These are phyloP conservation scores for Mortierella antarctica DNA, from an alignment of 192 early-diverging fungal genomes.

Conservation along the genomic window DNA sequence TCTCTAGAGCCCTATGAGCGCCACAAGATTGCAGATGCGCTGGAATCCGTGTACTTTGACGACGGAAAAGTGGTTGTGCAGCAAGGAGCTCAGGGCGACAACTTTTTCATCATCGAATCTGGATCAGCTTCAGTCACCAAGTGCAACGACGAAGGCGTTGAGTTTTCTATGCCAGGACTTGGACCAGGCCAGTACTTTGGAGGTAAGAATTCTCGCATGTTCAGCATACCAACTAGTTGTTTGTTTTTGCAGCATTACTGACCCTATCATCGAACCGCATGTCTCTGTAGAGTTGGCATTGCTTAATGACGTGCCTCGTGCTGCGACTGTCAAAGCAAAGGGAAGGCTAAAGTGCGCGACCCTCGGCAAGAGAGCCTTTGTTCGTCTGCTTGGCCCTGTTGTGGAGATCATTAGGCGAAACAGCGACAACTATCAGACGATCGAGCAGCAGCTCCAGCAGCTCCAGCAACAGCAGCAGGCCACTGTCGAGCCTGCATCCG, in stretches of 20 bases:
- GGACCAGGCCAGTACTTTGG: slow-evolving; percentile 96
- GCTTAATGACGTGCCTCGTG: slow-evolving; percentile 93
- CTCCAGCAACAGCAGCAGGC: slow-evolving; percentile 42
- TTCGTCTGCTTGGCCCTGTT: slow-evolving; percentile 92
- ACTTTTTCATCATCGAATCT: slow-evolving; percentile 96
- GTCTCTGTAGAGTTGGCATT: slow-evolving; percentile 86
- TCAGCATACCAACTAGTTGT: not conserved
- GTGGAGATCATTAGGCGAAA: slow-evolving; percentile 97
- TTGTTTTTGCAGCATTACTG: slow-evolving; percentile 21
- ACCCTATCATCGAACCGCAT: slow-evolving; percentile 1
- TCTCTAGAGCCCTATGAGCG: slow-evolving; percentile 96
- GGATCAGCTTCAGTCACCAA: slow-evolving; percentile 89
- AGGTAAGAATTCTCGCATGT: slow-evolving; percentile 60
- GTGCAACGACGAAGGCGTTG: slow-evolving; percentile 81
- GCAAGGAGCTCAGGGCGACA: slow-evolving; percentile 94
- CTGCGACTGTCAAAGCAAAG: slow-evolving; percentile 87
- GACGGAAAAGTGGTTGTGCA: slow-evolving; percentile 86
- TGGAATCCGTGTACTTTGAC: slow-evolving; percentile 91
- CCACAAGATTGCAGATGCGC: slow-evolving; percentile 98
- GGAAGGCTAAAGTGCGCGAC: slow-evolving; percentile 96
- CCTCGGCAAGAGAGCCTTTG: slow-evolving; percentile 95
- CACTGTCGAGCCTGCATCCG: slow-evolving; percentile 8
- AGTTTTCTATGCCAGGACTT: slow-evolving; percentile 76
- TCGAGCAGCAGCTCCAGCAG: slow-evolving; percentile 57
- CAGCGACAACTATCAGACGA: slow-evolving; percentile 85